phyloP scores from a whole-genome alignment of 768 basidiomycete genomes.

The Mycena pura region DNA sequence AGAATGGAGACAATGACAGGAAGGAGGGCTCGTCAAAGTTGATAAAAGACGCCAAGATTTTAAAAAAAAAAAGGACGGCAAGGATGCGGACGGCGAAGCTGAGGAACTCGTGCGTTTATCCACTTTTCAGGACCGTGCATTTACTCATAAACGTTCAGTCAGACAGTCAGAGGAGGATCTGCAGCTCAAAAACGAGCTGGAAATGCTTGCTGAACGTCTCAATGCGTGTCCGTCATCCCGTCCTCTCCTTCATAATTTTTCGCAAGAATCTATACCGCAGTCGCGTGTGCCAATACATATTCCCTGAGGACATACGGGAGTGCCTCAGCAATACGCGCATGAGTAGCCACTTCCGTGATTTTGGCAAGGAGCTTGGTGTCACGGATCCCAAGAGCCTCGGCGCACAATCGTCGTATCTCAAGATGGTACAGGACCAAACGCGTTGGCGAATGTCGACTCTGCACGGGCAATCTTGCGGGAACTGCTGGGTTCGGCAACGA shows the following conservation, averaged over 20 bases:
- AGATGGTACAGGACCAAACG: conserved; percentile 68
- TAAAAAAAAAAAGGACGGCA: conserved; percentile 55
- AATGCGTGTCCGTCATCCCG: conserved; percentile 41
- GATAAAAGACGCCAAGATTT: conserved; percentile 58
- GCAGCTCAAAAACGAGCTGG: conserved; percentile 91
- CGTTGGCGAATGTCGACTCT: conserved; percentile 85
- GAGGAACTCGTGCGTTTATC: conserved; percentile 81
- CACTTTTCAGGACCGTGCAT: background rate
- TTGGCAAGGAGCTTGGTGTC: conserved; percentile 95
- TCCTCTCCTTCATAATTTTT: conserved; percentile 29
- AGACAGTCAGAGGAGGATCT: conserved; percentile 98
- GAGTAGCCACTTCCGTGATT: conserved; percentile 84
- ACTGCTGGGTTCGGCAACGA: conserved; percentile 99
- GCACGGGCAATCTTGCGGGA: conserved; percentile 94
- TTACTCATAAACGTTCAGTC: conserved; percentile 17
- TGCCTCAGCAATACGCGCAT: conserved; percentile 88
- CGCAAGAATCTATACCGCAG: conserved; percentile 89
- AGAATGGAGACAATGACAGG: conserved; percentile 65
- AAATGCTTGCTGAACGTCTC: conserved; percentile 94
- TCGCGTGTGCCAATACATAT: conserved; percentile 93
- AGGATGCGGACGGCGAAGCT: conserved; percentile 64
- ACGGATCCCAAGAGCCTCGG: conserved; percentile 88
- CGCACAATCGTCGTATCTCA: conserved; percentile 96
- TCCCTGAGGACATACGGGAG: conserved; percentile 83
- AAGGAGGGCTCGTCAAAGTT: conserved; percentile 63